Evolutionary conservation across 331 rosid genomes (phyloP).

Genomic region (Quercus lobata): DNA sequence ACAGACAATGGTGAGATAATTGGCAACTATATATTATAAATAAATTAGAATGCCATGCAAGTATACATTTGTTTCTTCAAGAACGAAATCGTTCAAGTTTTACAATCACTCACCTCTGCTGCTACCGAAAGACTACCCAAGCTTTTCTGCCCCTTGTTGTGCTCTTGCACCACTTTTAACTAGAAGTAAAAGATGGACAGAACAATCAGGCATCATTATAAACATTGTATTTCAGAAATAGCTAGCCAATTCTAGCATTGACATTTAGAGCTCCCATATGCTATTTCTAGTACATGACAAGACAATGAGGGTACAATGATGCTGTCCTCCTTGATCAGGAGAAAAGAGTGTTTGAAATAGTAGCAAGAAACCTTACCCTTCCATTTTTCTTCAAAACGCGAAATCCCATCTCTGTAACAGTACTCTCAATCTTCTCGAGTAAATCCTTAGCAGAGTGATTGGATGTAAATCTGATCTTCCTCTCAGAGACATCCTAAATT

Average conservation of each 20-base stretch:
- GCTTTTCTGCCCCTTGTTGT: slow-evolving; percentile 45
- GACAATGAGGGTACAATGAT: neutral
- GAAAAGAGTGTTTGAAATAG: slow-evolving; percentile 5
- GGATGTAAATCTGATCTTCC: slow-evolving; percentile 90
- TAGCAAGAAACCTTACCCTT: slow-evolving; percentile 41
- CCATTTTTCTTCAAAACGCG: slow-evolving; percentile 79
- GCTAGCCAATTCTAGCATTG: neutral
- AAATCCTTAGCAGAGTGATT: slow-evolving; percentile 67
- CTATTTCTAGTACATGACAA: neutral
- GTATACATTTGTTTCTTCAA: neutral
- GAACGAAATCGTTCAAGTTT: neutral
- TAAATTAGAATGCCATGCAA: neutral
- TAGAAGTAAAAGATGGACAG: slow-evolving; percentile 22
- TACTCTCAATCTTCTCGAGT: slow-evolving; percentile 64
- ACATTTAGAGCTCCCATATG: neutral
- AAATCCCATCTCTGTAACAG: slow-evolving; percentile 68
- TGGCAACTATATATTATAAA: neutral
- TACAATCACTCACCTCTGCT: slow-evolving; percentile 60
- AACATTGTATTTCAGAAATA: neutral
- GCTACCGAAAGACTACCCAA: slow-evolving; percentile 60
- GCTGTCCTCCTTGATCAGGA: neutral
- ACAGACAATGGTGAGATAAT: neutral
- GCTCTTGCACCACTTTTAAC: slow-evolving; percentile 74
- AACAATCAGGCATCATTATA: neutral
- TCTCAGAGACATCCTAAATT: slow-evolving; percentile 75